phyloP scores from a whole-genome alignment of 75 land plant genomes.

The Ceratopteris richardii region DNA sequence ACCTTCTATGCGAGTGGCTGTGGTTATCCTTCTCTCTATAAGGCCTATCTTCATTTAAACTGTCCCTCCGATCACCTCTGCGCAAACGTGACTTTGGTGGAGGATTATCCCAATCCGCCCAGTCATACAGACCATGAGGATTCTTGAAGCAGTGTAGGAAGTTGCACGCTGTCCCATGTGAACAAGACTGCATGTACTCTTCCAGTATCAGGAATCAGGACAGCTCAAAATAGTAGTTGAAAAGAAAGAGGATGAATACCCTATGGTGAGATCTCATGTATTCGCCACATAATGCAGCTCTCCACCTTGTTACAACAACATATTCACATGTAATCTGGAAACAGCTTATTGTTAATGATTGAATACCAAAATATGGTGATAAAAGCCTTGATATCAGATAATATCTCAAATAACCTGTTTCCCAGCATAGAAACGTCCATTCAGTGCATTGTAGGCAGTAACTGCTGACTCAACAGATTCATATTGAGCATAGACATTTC shows the following conservation, averaged over 20 bases:
- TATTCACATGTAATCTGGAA: conserved; percentile 73
- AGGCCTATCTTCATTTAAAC: too few species aligned
- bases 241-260: conserved; percentile 25
- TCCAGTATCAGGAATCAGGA: not conserved
- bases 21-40: too few species aligned
- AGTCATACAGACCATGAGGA: conserved; percentile 96
- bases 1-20: too few species aligned
- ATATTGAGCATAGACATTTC: conserved; percentile 95
- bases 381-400: not conserved
- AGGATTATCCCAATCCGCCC: conserved; percentile 93
- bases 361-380: not conserved
- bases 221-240: not conserved
- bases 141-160: conserved; percentile 92
- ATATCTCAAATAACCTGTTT: conserved; percentile 57
- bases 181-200: conserved; percentile 52
- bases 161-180: conserved; percentile 86
- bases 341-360: not conserved
- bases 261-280: conserved; percentile 70
- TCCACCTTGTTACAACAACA: conserved; percentile 81
- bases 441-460: conserved; percentile 65
- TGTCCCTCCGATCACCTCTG: too few species aligned
- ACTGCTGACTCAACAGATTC: conserved; percentile 67
- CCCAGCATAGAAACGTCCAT: conserved; percentile 91
- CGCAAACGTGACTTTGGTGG: conserved; percentile 67
- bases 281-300: conserved; percentile 90